A percentile compares a stretch with the other conserved stretches of the same genome.
Conservation (phyloP, 2,329 filamentous ascomycete species). For the Podosphaera xanthii region DNA sequence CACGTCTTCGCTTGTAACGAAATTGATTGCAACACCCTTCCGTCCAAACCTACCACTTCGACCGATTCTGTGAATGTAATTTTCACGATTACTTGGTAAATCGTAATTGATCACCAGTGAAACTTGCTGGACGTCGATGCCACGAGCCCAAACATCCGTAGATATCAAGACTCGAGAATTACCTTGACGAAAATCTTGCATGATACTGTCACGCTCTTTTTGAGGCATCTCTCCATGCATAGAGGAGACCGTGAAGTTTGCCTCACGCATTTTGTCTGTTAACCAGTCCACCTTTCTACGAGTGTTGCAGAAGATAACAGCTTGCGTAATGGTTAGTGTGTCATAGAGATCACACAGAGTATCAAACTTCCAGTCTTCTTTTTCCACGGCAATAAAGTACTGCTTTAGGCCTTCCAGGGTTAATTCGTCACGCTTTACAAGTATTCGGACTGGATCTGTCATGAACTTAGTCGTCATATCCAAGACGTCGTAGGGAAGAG, state of each 20-base stretch:
- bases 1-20: conserved; percentile 94
- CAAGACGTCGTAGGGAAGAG: conserved; percentile 88
- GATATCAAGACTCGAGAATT: conserved; percentile 92
- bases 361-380: conserved; percentile 99
- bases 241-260: conserved; percentile 92
- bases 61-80: conserved; percentile 98
- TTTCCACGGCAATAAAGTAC: conserved; percentile 97
- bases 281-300: conserved; percentile 98
- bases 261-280: conserved; percentile 97
- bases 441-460: conserved; percentile 87
- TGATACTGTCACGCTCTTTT: conserved; percentile 93
- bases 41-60: conserved; percentile 86
- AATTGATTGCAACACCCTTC: conserved; percentile 99
- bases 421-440: conserved; percentile 96
- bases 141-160: conserved; percentile 92
- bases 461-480: conserved; percentile 99
- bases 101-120: conserved; percentile 98
- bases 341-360: conserved; percentile 97
- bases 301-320: conserved; percentile 99
- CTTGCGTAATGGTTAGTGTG: conserved; percentile 93
- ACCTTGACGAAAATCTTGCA: conserved; percentile 95
- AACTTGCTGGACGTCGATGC: conserved; percentile 97
- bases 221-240: conserved; percentile 99
- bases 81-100: conserved; percentile 92
- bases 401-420: conserved; percentile 95